Base-by-base conservation (phyloP, 148 eudicot genomes). In the Heliamphora exappendiculata region DNA sequence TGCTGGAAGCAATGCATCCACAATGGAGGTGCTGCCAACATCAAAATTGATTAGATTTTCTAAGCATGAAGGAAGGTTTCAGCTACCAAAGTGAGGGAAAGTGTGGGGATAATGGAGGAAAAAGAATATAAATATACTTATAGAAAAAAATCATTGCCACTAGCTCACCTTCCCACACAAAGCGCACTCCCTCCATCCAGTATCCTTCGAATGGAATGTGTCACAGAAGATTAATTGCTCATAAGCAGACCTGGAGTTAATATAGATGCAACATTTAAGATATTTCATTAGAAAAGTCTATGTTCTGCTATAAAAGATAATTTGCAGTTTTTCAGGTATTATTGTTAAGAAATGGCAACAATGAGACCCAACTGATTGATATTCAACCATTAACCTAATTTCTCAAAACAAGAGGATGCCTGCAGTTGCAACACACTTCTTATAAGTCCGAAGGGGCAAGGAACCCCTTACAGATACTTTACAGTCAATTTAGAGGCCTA, bases 121-220 rank as follows among this genome's bases (percentile, higher is more conserved):
- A 74, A 60, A 60, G 37, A 60, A 60, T 4, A 60, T 60, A 60
- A 60, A 60, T 29, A 44, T 45, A 67, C n/a, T 77, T 65, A 16
- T 59, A 47, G 17, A 68, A 60, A 49, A 42, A 29, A 70, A 69
- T 39, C 47, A 60, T 44, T 36, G n/a, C 26, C 2, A 51, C n/a
- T 31, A 62, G n/a, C 72, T 81, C 51, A 95, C 99, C 96, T 95
- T 95, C 76, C 87, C 88, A 80, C 98, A 92, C 7, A 85, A 83
- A 66, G 63, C 76, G 82, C 99, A 95, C 53, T 90, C 81, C 82
- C 99, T 89, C 99, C 99, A 95, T 78, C 99, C 99, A 76, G 99
- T 86, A 74, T 95, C 96, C 72, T 89, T 85, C 11, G 79, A 78
- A 79, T 95, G 99, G 76, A 88, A 95, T 51, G 81, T 81, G 62